Percentiles rank a stretch among this genome's conserved stretches.
These are phyloP conservation scores for Cladorrhinum samala DNA, from an alignment of 495 filamentous ascomycete species.

Conservation along the genomic window DNA sequence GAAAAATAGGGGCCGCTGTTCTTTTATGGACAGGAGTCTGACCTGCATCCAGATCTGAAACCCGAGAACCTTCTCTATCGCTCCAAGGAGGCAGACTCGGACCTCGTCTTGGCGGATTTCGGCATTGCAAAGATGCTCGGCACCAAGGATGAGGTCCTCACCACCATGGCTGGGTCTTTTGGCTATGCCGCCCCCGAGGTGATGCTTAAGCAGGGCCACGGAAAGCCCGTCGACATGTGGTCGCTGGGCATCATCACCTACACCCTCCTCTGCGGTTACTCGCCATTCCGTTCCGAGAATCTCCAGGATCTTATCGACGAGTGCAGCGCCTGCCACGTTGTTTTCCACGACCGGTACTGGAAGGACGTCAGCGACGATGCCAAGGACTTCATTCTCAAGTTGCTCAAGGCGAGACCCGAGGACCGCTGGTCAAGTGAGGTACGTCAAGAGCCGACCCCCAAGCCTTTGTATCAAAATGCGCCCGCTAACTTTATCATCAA, in stretches of 20 bases:
- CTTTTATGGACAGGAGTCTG: neutral
- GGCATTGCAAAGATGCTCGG: constrained; percentile 99
- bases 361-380: constrained; percentile 93
- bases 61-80: constrained; percentile 97
- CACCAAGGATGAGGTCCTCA: constrained; percentile 80
- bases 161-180: constrained; percentile 98
- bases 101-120: constrained; percentile 92
- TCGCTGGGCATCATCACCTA: constrained; percentile 98
- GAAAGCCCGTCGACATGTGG: constrained; percentile 99
- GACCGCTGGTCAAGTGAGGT: constrained; percentile 74
- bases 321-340: constrained; percentile 77
- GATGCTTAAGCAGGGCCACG: constrained; percentile 95
- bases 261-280: constrained; percentile 98
- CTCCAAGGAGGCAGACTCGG: constrained; percentile 66
- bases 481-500: constrained; percentile 9
- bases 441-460: constrained; percentile 22
- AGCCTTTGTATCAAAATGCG: neutral
- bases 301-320: constrained; percentile 92
- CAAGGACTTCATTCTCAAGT: constrained; percentile 83
- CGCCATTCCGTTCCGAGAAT: constrained; percentile 93
- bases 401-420: constrained; percentile 73
- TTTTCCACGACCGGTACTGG: constrained; percentile 99
- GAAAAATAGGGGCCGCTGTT: neutral
- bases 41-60: constrained; percentile 69
- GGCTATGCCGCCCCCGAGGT: constrained; percentile 97